A percentile compares a stretch with the other conserved stretches of the same genome.
These are phyloP conservation scores for Suhomyces prunicola DNA, from an alignment of 805 yeast genomes.

Conservation along the genomic window DNA sequence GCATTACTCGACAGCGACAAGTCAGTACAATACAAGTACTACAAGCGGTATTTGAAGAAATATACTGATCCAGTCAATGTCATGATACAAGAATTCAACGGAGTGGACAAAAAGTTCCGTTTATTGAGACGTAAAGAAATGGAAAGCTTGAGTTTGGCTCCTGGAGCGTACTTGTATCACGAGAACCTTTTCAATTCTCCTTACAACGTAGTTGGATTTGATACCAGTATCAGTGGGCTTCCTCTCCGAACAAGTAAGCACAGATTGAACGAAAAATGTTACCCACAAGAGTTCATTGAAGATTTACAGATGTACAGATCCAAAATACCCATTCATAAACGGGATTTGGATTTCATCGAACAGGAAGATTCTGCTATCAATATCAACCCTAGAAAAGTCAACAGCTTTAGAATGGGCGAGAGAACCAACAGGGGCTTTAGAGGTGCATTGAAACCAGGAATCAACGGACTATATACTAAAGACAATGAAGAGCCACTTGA, in stretches of 20 bases:
- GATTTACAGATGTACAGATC: constrained; percentile 32
- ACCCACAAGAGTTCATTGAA: constrained; percentile 39
- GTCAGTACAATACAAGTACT: constrained; percentile 36
- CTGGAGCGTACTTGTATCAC: constrained; percentile 28
- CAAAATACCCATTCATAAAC: constrained; percentile 29
- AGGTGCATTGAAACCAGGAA: neutral
- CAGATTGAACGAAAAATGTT: constrained; percentile 16
- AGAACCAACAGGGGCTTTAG: neutral
- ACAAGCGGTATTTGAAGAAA: constrained; percentile 29
- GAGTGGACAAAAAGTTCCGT: constrained; percentile 35
- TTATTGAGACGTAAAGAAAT: constrained; percentile 34
- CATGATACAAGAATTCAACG: constrained; percentile 33
- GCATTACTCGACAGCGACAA: constrained; percentile 34
- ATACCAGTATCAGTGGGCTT: constrained; percentile 35
- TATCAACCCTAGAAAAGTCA: constrained; percentile 17
- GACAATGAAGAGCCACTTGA: neutral
- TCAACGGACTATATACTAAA: neutral
- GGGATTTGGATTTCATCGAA: constrained; percentile 36
- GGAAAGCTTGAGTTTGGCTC: constrained; percentile 23
- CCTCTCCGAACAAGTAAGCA: constrained; percentile 31
- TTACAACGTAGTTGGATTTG: constrained; percentile 43
- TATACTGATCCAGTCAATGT: constrained; percentile 30
- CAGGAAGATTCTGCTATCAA: constrained; percentile 13
- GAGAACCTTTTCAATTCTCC: constrained; percentile 28
- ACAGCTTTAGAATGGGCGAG: neutral